Conservation (phyloP, 208 protist species). For the Leishmania gerbilli region DNA sequence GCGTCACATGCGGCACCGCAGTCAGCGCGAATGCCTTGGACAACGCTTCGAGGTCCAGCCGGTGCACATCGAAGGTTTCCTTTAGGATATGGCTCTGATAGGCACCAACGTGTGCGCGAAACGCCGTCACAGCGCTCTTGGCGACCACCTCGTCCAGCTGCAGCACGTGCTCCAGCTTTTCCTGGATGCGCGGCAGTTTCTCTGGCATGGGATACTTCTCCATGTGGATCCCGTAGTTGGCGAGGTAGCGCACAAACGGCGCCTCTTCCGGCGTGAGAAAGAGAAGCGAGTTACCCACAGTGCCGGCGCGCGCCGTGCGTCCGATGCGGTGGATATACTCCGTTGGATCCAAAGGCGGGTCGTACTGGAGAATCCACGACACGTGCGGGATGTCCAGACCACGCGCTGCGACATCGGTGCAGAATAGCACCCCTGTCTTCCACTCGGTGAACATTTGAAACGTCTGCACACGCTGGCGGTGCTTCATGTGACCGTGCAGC, state of each 20-base stretch:
- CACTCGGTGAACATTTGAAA: slow-evolving; percentile 91
- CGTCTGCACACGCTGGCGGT: slow-evolving; percentile 91
- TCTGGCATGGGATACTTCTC: slow-evolving; percentile 72
- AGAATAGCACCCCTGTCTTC: slow-evolving; percentile 92
- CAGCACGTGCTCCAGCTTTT: slow-evolving; percentile 89
- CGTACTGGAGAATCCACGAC: slow-evolving; percentile 98
- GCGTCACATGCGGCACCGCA: slow-evolving; percentile 78
- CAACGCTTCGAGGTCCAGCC: slow-evolving; percentile 92
- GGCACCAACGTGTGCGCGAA: slow-evolving; percentile 89
- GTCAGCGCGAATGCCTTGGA: slow-evolving; percentile 93
- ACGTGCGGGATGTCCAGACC: slow-evolving; percentile 96
- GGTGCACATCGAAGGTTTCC: slow-evolving; percentile 92
- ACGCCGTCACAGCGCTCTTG: slow-evolving; percentile 92
- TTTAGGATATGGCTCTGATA: slow-evolving; percentile 95
- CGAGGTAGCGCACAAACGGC: slow-evolving; percentile 88
- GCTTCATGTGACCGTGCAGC: slow-evolving; percentile 96
- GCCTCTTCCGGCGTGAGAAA: slow-evolving; percentile 94
- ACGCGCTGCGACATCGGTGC: slow-evolving; percentile 95
- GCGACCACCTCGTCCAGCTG: slow-evolving; percentile 87
- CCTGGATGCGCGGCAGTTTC: slow-evolving; percentile 77
- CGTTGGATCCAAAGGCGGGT: slow-evolving; percentile 94
- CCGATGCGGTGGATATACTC: slow-evolving; percentile 98
- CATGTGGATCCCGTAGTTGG: slow-evolving; percentile 78
- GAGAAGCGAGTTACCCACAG: slow-evolving; percentile 90
- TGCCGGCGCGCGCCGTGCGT: slow-evolving; percentile 95